phyloP scores from a whole-genome alignment of 2,329 filamentous ascomycete species.

The Cercospora beticola region DNA sequence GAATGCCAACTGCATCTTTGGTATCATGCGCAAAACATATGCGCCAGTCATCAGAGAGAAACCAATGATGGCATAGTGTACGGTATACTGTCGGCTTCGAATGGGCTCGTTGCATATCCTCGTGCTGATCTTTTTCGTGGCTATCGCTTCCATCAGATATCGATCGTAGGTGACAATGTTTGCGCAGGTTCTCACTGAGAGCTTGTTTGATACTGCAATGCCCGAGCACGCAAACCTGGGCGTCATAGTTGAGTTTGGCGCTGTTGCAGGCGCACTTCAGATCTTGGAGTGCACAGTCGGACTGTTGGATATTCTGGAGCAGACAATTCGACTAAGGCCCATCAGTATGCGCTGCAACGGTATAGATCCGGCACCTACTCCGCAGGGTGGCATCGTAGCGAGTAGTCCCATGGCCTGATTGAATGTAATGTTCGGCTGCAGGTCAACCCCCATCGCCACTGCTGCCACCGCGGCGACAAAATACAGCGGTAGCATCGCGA shows the following conservation, averaged over 20 bases:
- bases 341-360: not conserved
- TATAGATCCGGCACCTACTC: not conserved
- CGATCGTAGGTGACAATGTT: not conserved
- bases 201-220: conserved; percentile 14
- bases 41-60: conserved; percentile 10
- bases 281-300: conserved; percentile 12
- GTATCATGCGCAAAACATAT: conserved; percentile 16
- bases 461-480: not conserved
- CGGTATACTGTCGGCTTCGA: not conserved
- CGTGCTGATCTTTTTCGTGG: conserved; percentile 19
- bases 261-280: conserved; percentile 16
- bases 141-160: not conserved
- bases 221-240: conserved; percentile 13
- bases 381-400: not conserved
- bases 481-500: not conserved
- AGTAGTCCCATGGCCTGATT: not conserved
- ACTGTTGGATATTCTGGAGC: conserved; percentile 7
- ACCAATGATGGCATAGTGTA: conserved; percentile 10
- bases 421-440: not conserved
- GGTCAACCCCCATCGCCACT: not conserved
- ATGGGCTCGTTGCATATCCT: conserved; percentile 19
- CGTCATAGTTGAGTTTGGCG: not conserved
- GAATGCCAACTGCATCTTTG: conserved; percentile 15
- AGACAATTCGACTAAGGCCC: conserved; percentile 13
- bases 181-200: conserved; percentile 5